A percentile compares a stretch with the other conserved stretches of the same genome.
Evolutionary conservation across 345 rosid species (phyloP).

Genomic region (Sisymbrium altissimum): DNA sequence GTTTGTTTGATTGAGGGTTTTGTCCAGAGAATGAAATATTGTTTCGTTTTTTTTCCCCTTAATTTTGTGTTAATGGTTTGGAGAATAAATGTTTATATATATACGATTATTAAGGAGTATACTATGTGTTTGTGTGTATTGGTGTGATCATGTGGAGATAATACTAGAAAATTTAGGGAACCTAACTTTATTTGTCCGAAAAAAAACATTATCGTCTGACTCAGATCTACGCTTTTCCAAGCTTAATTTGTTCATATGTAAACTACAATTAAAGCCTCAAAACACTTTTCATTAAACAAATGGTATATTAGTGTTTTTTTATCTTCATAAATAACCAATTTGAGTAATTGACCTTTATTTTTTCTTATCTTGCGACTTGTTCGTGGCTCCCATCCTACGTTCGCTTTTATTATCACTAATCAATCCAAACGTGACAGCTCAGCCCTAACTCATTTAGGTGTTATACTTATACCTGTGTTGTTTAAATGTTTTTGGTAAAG

Average conservation of each 20-base stretch:
- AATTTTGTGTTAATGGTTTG: constrained; percentile 15
- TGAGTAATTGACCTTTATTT: constrained; percentile 21
- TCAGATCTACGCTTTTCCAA: constrained; percentile 42
- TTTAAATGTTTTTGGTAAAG: neutral
- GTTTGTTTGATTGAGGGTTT: neutral
- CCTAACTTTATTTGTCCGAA: constrained; percentile 31
- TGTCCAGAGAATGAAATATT: constrained; percentile 16
- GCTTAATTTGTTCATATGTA: constrained; percentile 25
- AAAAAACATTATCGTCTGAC: constrained; percentile 38
- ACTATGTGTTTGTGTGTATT: constrained; percentile 13
- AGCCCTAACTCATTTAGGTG: constrained; percentile 34
- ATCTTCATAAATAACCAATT: constrained; percentile 14
- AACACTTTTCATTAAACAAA: constrained; percentile 33
- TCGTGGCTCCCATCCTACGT: constrained; percentile 53
- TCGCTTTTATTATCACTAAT: constrained; percentile 25
- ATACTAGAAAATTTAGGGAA: constrained; percentile 32
- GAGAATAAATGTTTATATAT: constrained; percentile 46
- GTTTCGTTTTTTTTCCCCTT: neutral
- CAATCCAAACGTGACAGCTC: constrained; percentile 45
- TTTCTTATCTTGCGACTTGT: constrained; percentile 35
- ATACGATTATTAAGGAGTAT: constrained; percentile 25
- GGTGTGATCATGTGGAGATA: constrained; percentile 28
- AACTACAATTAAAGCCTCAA: constrained; percentile 32
- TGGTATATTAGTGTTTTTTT: neutral
- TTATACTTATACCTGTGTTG: neutral